phyloP scores from a whole-genome alignment of 2,329 filamentous ascomycete genomes.

The Sporothrix schenckii region DNA sequence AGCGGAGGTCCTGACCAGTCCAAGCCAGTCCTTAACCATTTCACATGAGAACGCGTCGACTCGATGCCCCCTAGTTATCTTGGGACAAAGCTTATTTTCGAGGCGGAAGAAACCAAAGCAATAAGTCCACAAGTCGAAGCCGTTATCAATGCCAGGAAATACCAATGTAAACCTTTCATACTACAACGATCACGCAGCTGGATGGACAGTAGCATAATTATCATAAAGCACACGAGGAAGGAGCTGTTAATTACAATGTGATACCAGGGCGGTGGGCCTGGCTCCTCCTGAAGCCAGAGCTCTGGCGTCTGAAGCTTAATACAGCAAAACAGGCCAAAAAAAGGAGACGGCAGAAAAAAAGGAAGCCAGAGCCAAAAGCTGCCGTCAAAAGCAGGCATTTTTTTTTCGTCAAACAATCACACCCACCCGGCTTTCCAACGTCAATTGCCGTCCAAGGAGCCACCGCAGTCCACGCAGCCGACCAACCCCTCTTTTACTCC shows the following conservation, averaged over 20 bases:
- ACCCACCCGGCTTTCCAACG: neutral
- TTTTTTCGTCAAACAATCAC: conserved; percentile 2
- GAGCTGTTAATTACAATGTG: neutral
- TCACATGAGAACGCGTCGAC: conserved; percentile 21
- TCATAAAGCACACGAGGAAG: neutral
- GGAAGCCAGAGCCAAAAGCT: neutral
- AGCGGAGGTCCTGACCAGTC: neutral
- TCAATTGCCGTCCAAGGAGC: neutral
- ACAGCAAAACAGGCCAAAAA: conserved; percentile 10
- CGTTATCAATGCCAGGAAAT: too few relatives aligned
- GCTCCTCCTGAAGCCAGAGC: conserved; percentile 10
- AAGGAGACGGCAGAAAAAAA: conserved; percentile 3
- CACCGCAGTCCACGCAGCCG: neutral
- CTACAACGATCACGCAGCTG: too few relatives aligned
- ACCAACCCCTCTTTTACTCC: neutral
- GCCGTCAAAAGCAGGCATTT: conserved; percentile 20
- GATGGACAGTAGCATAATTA: too few relatives aligned
- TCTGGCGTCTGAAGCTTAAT: neutral
- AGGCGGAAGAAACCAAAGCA: neutral
- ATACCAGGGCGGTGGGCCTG: conserved; percentile 16
- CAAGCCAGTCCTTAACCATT: neutral
- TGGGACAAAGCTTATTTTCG: conserved; percentile 3
- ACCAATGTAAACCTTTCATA: too few relatives aligned
- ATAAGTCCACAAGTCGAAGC: too few relatives aligned
- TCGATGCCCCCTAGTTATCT: neutral